These are phyloP conservation scores for Wallacemonas sp. DNA, from an alignment of 208 protist genomes.

Conservation along the genomic window DNA sequence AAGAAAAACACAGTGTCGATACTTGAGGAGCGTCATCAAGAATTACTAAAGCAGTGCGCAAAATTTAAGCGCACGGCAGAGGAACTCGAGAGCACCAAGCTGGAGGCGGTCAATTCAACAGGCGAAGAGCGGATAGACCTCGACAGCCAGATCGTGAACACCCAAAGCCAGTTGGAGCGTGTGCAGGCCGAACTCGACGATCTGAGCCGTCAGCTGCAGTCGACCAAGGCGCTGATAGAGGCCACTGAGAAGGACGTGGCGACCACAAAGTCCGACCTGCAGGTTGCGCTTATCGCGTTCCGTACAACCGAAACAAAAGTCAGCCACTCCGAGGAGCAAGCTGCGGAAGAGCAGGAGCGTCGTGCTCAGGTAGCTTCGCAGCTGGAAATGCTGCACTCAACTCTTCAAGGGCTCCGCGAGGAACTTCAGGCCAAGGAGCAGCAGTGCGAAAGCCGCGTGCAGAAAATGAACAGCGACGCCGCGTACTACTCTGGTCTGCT, in stretches of 20 bases:
- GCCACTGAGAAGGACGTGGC: constrained; percentile 42
- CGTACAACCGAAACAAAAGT: constrained; percentile 43
- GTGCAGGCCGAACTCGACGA: constrained; percentile 55
- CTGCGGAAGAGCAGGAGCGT: constrained; percentile 17
- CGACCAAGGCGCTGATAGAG: constrained; percentile 43
- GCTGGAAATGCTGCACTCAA: constrained; percentile 33
- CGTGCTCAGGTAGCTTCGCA: constrained; percentile 31
- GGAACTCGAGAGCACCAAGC: constrained; percentile 38
- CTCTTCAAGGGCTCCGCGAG: constrained; percentile 36
- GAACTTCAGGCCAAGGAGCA: constrained; percentile 50
- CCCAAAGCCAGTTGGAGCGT: constrained; percentile 35
- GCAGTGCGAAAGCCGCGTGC: constrained; percentile 42
- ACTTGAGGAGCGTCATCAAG: constrained; percentile 51
- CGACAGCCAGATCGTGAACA: constrained; percentile 51
- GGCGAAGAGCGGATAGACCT: constrained; percentile 59
- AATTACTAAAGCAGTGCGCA: constrained; percentile 38
- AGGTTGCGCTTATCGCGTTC: constrained; percentile 29
- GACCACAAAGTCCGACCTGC: constrained; percentile 48
- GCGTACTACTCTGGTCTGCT: constrained; percentile 59
- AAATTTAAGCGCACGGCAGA: constrained; percentile 48
- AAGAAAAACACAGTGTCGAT: constrained; percentile 36
- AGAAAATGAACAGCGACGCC: constrained; percentile 67
- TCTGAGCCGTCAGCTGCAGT: constrained; percentile 39
- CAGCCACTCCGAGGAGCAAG: constrained; percentile 27
- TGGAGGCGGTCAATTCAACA: constrained; percentile 31